Percentiles rank a stretch among this genome's conserved stretches.
These are phyloP conservation scores for Candida loeiensis DNA, from an alignment of 805 yeast genomes.

Conservation along the genomic window DNA sequence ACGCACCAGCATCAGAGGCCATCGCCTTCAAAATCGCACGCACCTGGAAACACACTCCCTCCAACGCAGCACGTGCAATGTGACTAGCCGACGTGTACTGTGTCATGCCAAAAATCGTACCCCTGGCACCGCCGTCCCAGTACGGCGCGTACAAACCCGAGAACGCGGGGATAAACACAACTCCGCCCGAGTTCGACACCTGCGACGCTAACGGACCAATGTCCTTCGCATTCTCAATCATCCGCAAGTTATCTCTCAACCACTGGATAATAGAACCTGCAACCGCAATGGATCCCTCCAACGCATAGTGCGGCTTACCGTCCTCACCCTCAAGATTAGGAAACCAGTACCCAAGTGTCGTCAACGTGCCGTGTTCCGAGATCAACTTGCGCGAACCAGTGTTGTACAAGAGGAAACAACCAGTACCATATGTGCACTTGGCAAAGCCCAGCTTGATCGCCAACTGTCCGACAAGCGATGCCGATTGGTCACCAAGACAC, in stretches of 20 bases:
- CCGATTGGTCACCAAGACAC: conserved; percentile 90
- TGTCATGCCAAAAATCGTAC: conserved; percentile 89
- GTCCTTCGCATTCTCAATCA: conserved; percentile 78
- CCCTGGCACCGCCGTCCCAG: conserved; percentile 92
- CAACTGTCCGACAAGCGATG: conserved; percentile 89
- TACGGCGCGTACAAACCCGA: conserved; percentile 94
- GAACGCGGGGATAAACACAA: conserved; percentile 91
- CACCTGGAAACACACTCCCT: conserved; percentile 93
- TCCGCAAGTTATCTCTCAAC: conserved; percentile 84
- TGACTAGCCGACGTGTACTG: conserved; percentile 90
- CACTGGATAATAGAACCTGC: conserved; percentile 94
- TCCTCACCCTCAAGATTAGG: conserved; percentile 52
- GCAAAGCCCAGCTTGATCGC: conserved; percentile 83
- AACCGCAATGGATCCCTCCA: conserved; percentile 95
- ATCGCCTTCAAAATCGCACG: conserved; percentile 86
- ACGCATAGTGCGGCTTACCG: conserved; percentile 72
- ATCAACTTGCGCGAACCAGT: conserved; percentile 73
- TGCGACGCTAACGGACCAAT: conserved; percentile 86
- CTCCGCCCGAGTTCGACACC: conserved; percentile 83
- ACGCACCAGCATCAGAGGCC: conserved; percentile 77
- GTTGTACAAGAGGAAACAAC: conserved; percentile 85
- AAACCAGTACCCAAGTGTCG: conserved; percentile 90
- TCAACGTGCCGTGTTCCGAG: conserved; percentile 76
- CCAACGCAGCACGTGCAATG: conserved; percentile 90
- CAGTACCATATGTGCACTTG: conserved; percentile 95